These are phyloP conservation scores for Clavispora fructus DNA, from an alignment of 805 yeast species.

Conservation along the genomic window DNA sequence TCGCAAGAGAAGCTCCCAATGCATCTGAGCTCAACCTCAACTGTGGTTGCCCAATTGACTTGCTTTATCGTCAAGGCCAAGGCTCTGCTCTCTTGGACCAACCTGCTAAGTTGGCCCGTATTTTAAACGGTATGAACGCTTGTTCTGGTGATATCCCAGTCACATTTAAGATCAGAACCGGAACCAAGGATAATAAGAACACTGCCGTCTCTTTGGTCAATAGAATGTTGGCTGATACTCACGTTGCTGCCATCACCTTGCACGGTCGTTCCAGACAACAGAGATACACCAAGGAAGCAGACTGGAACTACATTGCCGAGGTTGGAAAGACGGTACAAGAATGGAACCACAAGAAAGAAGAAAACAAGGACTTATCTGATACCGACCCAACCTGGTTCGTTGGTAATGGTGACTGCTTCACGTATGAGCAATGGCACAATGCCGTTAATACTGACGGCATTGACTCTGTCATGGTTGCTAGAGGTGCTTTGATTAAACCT, in stretches of 20 bases:
- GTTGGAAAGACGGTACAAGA: conserved; percentile 67
- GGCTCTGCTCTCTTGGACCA: conserved; percentile 92
- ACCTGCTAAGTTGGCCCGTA: conserved; percentile 73
- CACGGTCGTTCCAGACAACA: conserved; percentile 98
- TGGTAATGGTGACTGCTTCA: conserved; percentile 93
- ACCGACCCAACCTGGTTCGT: conserved; percentile 69
- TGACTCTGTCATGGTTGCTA: conserved; percentile 94
- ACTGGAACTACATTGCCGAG: conserved; percentile 83
- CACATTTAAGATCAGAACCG: conserved; percentile 89
- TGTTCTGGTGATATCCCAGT: conserved; percentile 87
- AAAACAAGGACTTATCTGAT: conserved; percentile 55
- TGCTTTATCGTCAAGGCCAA: conserved; percentile 89
- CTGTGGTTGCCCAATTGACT: conserved; percentile 97
- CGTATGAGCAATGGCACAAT: conserved; percentile 81
- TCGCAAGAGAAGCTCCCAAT: conserved; percentile 50
- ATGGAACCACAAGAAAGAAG: conserved; percentile 49
- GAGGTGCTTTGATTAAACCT: conserved; percentile 97
- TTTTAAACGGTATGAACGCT: conserved; percentile 83
- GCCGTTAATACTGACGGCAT: conserved; percentile 62
- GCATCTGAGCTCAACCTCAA: conserved; percentile 86
- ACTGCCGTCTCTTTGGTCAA: conserved; percentile 77
- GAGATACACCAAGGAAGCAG: conserved; percentile 84
- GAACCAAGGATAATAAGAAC: conserved; percentile 78
- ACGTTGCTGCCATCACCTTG: conserved; percentile 83
- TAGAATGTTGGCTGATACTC: conserved; percentile 70